phyloP scores from a whole-genome alignment of 257 asterid genomes.

The Primulina eburnea region DNA sequence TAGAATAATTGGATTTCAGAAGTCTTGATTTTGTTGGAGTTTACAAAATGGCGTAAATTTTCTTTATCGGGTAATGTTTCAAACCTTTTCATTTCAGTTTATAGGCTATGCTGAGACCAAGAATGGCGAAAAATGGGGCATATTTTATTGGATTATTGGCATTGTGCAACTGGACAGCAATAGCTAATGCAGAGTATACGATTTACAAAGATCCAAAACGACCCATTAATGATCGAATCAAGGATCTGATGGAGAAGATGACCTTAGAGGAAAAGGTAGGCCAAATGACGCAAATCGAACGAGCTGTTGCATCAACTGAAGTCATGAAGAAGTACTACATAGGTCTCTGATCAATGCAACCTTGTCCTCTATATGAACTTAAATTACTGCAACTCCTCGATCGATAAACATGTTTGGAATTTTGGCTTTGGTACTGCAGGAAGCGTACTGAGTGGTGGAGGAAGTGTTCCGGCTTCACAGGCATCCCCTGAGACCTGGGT shows the following conservation, averaged over 20 bases:
- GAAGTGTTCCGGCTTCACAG: slow-evolving; percentile 32
- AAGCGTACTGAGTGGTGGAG: slow-evolving; percentile 44
- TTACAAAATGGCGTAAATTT: background rate
- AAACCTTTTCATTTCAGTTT: slow-evolving; percentile 5
- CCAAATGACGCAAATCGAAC: slow-evolving; percentile 72
- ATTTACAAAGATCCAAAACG: slow-evolving; percentile 57
- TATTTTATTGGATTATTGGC: slow-evolving; percentile 23
- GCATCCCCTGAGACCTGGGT: slow-evolving; percentile 40
- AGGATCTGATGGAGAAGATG: slow-evolving; percentile 56
- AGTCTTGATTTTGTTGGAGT: too few relatives aligned
- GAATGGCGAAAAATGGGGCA: slow-evolving; percentile 20
- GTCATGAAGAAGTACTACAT: slow-evolving; percentile 49
- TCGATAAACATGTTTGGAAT: too few relatives aligned
- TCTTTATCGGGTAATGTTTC: background rate
- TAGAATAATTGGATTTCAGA: background rate
- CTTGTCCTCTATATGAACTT: background rate
- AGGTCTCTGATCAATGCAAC: slow-evolving; percentile 26
- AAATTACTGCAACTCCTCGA: background rate
- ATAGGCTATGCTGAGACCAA: background rate
- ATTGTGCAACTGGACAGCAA: slow-evolving; percentile 17
- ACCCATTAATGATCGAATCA: slow-evolving; percentile 36
- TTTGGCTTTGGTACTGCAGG: slow-evolving; percentile 16
- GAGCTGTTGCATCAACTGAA: slow-evolving; percentile 45
- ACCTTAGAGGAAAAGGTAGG: slow-evolving; percentile 68
- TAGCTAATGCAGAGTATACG: slow-evolving; percentile 26